Conservation (phyloP, 164 flowering plant genomes). For the Magnolia sinica region DNA sequence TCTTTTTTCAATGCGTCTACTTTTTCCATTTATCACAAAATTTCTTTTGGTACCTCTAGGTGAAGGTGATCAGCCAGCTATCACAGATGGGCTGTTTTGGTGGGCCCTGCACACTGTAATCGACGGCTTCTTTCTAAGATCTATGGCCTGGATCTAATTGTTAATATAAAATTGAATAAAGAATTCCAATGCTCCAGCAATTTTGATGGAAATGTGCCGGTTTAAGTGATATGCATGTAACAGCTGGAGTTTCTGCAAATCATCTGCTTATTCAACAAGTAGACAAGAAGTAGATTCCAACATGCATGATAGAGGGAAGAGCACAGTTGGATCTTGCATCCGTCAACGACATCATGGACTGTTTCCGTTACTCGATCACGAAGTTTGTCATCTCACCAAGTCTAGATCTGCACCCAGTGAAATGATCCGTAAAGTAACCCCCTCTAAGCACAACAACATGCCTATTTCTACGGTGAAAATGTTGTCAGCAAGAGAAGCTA, state of each 20-base stretch:
- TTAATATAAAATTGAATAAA: neutral
- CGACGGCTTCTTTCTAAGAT: neutral
- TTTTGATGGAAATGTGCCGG: neutral
- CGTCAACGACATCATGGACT: slow-evolving; percentile 13
- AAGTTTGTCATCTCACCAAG: slow-evolving; percentile 59
- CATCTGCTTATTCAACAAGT: slow-evolving; percentile 48
- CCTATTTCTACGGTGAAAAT: slow-evolving; percentile 58
- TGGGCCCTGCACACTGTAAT: neutral
- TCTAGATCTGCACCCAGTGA: slow-evolving; percentile 50
- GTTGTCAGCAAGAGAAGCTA: slow-evolving; percentile 67
- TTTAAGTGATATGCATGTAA: neutral
- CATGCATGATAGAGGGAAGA: slow-evolving; percentile 18
- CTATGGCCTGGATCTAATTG: neutral
- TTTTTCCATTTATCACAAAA: neutral
- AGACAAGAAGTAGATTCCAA: slow-evolving; percentile 43
- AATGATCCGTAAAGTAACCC: slow-evolving; percentile 19
- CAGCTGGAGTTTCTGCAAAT: neutral
- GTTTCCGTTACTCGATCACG: slow-evolving; percentile 34
- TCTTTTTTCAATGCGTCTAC: neutral
- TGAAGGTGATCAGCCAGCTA: neutral
- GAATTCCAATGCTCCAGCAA: neutral
- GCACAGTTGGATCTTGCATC: slow-evolving; percentile 10
- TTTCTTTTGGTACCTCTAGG: neutral
- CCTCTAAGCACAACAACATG: slow-evolving; percentile 24
- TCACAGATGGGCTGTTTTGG: neutral